Base-by-base conservation (phyloP, 208 protist genomes). In the Trypanosoma rangeli region DNA sequence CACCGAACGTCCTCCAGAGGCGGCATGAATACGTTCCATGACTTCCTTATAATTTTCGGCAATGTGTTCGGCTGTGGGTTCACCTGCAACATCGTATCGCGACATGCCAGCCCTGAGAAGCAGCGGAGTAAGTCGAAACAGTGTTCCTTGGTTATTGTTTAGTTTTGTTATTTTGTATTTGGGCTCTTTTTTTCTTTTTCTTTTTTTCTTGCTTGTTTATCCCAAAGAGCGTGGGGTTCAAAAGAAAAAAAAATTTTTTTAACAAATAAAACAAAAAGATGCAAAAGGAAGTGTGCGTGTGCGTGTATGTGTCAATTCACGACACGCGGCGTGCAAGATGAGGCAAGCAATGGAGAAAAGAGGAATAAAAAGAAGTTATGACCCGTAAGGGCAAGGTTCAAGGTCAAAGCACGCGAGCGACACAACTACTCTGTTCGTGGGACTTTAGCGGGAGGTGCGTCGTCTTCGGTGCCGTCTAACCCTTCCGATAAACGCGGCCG, bases 41-140 rank as follows among this genome's bases (percentile, higher is more conserved):
- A 93, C 80, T 4, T 67, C 28, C 44, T 71, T 70, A 72, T 87
- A 85, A 69, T 93, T 95, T 42, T 73, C 73, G 13, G 75, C 74
- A 37, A 95, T 70, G 22, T 74, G 24, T 61, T 65, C 87, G 8
- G 71, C 68, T 13, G 78, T 73, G 1, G 85, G 86, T 77, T 95
- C 86, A 20, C 62, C 78, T 15, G 81, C 52, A n/a, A 85, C 52
- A 63, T 95, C 85, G 66, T 84, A 92, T 56, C 79, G 82, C 12
- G 85, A 83, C 65, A 78, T 78, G 12, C 54, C 53, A 15, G 57
- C 39, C 22, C 26, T 48, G 12, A 52, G 28, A 31, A 65, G 28
- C 29, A 76, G n/a, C 20, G 42, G 20, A n/a, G 49, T 71, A 44
- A 70, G 28, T 10, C 71, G 62, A 29, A 68, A 48, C 71, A 76